Base-by-base conservation (phyloP, 1,284 basidiomycete species). In the Xerocomus alliaceus region DNA sequence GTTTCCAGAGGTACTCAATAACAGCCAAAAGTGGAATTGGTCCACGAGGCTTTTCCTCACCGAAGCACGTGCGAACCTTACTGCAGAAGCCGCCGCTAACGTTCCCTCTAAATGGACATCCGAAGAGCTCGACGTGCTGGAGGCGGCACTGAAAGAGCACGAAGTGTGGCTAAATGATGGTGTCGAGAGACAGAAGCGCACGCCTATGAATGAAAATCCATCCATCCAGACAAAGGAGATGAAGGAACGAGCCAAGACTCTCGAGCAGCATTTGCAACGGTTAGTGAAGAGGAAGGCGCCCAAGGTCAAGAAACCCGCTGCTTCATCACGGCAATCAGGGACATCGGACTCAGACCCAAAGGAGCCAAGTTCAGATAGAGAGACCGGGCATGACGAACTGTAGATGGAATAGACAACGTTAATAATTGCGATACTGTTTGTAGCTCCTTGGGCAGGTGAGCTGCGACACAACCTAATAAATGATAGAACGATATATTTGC, bases 21-120 rank as follows among this genome's bases (percentile, higher is more conserved):
- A 83, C 83, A 87, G 84, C 58, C 90, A 92, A 75, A 89, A 87
- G 84, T 90, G 89, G 88, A 92, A 92, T 71, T 92, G 88, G 87
- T 84, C 83, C 71, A 87, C 91, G 5, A 86, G 90, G 17, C 75
- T 90, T 24, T 98, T 98, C 86, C 81, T 97, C 41, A 79, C 82
- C 0, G 91, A 95, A 61, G 95, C 95, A 18, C 80, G 82, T 10
- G 74, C 84, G 63, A 96, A 92, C 75, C 77, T 93, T 63, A 89
- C 88, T 8, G 78, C 77, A 6, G 89, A 91, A 67, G 77, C 79
- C 18, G 79, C 80, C 26, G 78, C 81, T 2, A 87, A 84, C 22
- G 76, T 86, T 12, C 87, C 87, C 2, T 88, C 90, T 3, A 90
- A 90, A 71, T 95, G 89, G 85, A 94, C 93, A 4, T 73, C 81